A percentile compares a stretch with the other conserved stretches of the same genome.
Conservation (phyloP, 2,329 filamentous ascomycete species). For the Cercospora zeina region DNA sequence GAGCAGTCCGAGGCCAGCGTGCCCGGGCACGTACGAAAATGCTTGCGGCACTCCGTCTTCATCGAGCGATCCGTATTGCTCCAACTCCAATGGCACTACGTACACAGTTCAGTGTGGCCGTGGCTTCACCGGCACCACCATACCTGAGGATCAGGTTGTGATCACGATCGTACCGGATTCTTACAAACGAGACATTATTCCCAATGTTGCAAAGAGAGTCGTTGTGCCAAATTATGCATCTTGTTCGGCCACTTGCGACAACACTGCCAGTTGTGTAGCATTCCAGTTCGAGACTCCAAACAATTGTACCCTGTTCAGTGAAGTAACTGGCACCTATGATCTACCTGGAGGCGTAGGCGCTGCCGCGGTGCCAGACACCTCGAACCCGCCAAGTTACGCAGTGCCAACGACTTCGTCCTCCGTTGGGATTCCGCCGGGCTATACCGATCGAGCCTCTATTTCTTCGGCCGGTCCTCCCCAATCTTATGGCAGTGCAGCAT, state of each 20-base stretch:
- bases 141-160: constrained; percentile 12
- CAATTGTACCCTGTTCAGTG: constrained; percentile 37
- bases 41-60: constrained; percentile 9
- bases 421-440: constrained; percentile 20
- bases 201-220: constrained; percentile 17
- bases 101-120: constrained; percentile 17
- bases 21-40: constrained; percentile 10
- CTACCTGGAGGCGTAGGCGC: constrained; percentile 32
- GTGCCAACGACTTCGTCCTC: constrained; percentile 13
- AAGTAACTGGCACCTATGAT: constrained; percentile 31
- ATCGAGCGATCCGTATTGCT: constrained; percentile 6
- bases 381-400: constrained; percentile 24
- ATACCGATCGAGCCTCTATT: background rate
- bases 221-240: constrained; percentile 21
- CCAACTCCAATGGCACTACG: constrained; percentile 9
- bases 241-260: constrained; percentile 32
- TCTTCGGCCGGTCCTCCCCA: background rate
- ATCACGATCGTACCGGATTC: constrained; percentile 6
- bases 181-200: constrained; percentile 6
- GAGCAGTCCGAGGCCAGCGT: constrained; percentile 6
- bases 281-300: constrained; percentile 34
- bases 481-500: constrained; percentile 15
- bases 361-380: constrained; percentile 18
- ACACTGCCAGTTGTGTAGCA: constrained; percentile 33
- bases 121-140: constrained; percentile 16